These are phyloP conservation scores for Sporothrix brasiliensis DNA, from an alignment of 2,329 filamentous ascomycete species.

Conservation along the genomic window DNA sequence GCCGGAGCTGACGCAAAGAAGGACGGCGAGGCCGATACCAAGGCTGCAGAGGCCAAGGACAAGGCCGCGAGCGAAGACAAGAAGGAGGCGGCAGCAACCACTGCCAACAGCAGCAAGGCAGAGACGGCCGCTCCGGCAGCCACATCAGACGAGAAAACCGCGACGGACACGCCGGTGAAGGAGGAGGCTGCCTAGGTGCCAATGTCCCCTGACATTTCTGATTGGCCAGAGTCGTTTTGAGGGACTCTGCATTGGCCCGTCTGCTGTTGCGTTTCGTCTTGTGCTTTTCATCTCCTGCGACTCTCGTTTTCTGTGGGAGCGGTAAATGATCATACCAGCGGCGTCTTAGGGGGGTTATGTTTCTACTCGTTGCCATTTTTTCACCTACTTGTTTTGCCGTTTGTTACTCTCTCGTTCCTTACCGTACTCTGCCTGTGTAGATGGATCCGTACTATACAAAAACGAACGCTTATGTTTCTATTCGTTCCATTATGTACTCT, in stretches of 20 bases:
- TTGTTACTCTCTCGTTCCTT: neutral
- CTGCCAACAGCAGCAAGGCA: neutral
- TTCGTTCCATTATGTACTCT: neutral
- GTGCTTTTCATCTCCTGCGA: neutral
- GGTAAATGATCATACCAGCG: conserved; percentile 27
- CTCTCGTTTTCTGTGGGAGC: conserved; percentile 10
- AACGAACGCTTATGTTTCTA: neutral
- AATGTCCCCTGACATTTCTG: neutral
- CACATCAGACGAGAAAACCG: neutral
- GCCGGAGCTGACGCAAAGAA: neutral
- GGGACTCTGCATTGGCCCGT: neutral
- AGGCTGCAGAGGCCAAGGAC: conserved; percentile 9
- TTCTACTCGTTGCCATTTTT: neutral
- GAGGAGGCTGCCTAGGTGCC: conserved; percentile 29
- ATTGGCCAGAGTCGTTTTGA: neutral
- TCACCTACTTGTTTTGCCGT: neutral
- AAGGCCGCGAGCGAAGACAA: conserved; percentile 14
- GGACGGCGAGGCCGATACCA: neutral
- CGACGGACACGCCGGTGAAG: conserved; percentile 33
- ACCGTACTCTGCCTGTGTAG: neutral
- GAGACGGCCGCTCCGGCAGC: neutral
- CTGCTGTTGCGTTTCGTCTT: neutral
- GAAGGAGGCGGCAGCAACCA: neutral
- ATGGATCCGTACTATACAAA: conserved; percentile 7
- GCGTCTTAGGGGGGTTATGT: conserved; percentile 23